Conservation (phyloP, 192 early-diverging fungal species). For the Thamnidium elegans region DNA sequence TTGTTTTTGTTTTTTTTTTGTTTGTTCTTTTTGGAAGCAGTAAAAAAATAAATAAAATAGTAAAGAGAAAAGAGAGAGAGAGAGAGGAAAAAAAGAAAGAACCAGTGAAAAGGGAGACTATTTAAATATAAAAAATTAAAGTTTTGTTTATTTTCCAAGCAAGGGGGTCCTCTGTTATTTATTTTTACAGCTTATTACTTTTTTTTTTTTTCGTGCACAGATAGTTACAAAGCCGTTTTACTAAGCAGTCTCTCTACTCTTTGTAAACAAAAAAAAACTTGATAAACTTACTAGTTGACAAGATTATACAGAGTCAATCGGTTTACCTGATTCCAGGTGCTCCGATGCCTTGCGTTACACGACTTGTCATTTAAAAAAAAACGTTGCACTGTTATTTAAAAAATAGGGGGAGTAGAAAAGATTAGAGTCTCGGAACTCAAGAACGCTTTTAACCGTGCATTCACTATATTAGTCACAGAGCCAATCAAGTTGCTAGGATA, state of each 20-base stretch:
- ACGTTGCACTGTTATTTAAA: neutral
- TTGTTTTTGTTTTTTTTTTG: neutral
- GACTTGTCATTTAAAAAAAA: slow-evolving; percentile 3
- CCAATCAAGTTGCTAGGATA: too few species aligned
- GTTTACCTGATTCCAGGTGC: neutral
- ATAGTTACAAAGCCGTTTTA: neutral
- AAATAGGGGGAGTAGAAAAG: neutral
- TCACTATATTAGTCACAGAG: too few species aligned
- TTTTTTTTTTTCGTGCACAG: slow-evolving; percentile 11
- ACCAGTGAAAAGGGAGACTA: neutral
- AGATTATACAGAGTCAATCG: neutral
- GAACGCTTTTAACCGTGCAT: too few species aligned
- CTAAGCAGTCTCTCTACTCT: too few species aligned
- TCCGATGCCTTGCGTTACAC: slow-evolving; percentile 6
- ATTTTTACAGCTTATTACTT: neutral
- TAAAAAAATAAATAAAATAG: neutral
- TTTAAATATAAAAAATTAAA: neutral
- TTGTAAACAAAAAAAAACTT: neutral
- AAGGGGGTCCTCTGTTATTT: neutral
- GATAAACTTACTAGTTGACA: too few species aligned
- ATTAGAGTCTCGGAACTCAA: too few species aligned
- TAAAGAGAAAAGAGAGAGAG: neutral
- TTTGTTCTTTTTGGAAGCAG: neutral
- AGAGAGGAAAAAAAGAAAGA: neutral
- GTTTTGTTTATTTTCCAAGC: too few species aligned